Base-by-base conservation (phyloP, 169 alveolate species). In the Cytauxzoon felis region DNA sequence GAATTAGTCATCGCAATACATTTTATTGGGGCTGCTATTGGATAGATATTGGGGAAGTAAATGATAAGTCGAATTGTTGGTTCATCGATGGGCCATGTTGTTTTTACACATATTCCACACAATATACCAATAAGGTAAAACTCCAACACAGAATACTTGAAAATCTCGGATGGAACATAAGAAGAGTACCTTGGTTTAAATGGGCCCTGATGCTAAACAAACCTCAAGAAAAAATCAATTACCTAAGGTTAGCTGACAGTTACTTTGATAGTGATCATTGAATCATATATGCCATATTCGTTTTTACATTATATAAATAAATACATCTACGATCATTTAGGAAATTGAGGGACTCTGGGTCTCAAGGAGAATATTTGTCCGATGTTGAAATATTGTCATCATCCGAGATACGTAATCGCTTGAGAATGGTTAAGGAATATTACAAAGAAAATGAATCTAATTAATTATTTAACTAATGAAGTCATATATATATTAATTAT, bases 1-100 rank as follows among this genome's bases (percentile, higher is more conserved):
- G 92, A 0, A 36, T 87, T 1, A 52, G 81, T 34, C 94, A 89
- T 57, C 79, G 94, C 60, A 89, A 89, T 42, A 69, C 93, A 0
- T 84, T 84, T 42, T 71, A 84, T 61, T 89, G 94, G 94, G 94
- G 94, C 5, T 87, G 94, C 60, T 89, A 73, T 57, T 89, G 80
- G 88, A 83, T 89, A 11, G 94, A 89, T 47, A 87, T 89, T 5
- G 94, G 94, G 2, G 94, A 89, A 64, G 70, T 61, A 3, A 78
- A 65, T 43, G 94, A 89, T 11, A 63, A 81, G 47, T 45, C 78
- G 47, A 80, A 88, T 65, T 89, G 94, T 45, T 87, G 93, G 90
- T 89, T 89, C 42, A 75, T 89, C 9, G 94, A 89, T 49, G 94
- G 94, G 1, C 94, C 94, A 16, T 65, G 89, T 6, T 82, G 87